A percentile compares a stretch with the other conserved stretches of the same genome.
phyloP scores from a whole-genome alignment of 768 basidiomycete genomes.

The Mrakia frigida region DNA sequence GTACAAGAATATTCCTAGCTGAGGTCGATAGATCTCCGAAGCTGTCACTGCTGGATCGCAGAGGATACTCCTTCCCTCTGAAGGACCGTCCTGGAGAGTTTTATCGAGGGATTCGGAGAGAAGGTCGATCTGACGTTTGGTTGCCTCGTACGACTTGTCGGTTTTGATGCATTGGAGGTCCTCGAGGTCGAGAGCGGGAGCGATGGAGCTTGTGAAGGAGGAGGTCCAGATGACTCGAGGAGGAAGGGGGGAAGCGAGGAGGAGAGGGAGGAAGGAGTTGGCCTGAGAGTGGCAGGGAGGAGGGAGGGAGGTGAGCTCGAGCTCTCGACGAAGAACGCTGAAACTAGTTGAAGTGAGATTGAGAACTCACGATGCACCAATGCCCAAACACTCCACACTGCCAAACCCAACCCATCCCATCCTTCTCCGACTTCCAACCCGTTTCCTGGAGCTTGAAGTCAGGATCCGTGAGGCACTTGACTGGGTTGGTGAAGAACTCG shows the following conservation, averaged over 20 bases:
- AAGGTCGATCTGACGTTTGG: conserved; percentile 74
- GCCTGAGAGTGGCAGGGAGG: conserved; percentile 58
- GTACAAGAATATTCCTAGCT: conserved; percentile 47
- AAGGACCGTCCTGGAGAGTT: conserved; percentile 42
- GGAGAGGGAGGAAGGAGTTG: conserved; percentile 55
- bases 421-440: conserved; percentile 56
- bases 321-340: not conserved
- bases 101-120: conserved; percentile 56
- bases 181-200: conserved; percentile 50
- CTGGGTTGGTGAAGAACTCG: conserved; percentile 51
- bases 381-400: conserved; percentile 80
- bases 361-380: conserved; percentile 61
- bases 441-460: conserved; percentile 55
- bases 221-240: conserved; percentile 73
- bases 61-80: conserved; percentile 54
- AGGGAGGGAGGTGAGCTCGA: conserved; percentile 50
- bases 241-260: conserved; percentile 46
- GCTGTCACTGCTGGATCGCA: conserved; percentile 65
- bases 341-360: not conserved
- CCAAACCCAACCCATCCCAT: conserved; percentile 75
- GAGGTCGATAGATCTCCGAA: conserved; percentile 53
- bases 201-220: conserved; percentile 55
- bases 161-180: conserved; percentile 70
- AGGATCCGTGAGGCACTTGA: conserved; percentile 55
- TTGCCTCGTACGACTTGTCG: conserved; percentile 59